phyloP scores from a whole-genome alignment of 768 basidiomycete genomes.

The Mycena rebaudengoi region DNA sequence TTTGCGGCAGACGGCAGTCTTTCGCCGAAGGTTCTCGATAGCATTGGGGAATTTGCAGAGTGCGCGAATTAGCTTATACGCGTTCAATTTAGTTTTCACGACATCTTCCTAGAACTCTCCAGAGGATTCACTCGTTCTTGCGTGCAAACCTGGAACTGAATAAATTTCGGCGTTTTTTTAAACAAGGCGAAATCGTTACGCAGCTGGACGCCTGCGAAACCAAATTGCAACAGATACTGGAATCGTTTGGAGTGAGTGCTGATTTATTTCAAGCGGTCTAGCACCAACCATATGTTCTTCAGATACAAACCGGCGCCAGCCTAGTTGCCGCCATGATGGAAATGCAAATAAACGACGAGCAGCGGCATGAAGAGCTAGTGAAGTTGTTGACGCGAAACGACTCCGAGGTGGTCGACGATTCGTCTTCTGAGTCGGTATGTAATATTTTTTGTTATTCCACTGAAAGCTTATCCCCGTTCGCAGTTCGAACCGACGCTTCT shows the following conservation, averaged over 20 bases:
- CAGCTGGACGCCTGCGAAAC: neutral
- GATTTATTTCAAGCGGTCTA: neutral
- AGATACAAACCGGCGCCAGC: neutral
- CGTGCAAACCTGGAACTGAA: neutral
- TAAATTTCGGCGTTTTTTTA: constrained; percentile 1
- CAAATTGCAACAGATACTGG: neutral
- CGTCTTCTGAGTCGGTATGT: neutral
- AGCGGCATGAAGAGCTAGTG: constrained; percentile 4
- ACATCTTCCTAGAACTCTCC: neutral
- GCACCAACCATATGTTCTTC: too few species aligned
- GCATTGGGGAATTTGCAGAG: neutral
- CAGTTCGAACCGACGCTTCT: too few species aligned
- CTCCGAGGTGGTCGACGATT: neutral
- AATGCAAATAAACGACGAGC: neutral
- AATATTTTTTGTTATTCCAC: neutral
- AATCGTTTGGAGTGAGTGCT: neutral
- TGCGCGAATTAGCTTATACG: neutral
- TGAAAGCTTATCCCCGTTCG: too few species aligned
- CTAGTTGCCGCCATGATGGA: neutral
- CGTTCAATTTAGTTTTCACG: too few species aligned
- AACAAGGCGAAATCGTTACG: neutral
- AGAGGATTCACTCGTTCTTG: neutral
- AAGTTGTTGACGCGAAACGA: neutral
- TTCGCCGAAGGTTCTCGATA: neutral
- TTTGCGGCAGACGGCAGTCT: neutral